Conservation (phyloP, 2,329 filamentous ascomycete genomes). For the Penicillium sp. region DNA sequence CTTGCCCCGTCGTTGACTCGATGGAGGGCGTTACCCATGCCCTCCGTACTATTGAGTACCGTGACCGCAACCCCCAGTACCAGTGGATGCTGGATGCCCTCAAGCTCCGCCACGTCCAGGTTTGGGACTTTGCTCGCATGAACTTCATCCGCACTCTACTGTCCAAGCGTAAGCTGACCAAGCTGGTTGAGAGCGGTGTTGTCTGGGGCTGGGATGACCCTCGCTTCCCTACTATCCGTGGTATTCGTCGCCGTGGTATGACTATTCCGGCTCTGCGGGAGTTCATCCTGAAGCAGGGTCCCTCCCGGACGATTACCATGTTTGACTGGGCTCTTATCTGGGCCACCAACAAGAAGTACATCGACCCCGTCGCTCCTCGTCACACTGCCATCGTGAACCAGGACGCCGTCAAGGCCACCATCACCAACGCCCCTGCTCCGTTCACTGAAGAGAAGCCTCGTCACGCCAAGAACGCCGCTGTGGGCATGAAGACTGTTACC, state of each 20-base stretch:
- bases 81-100: slow-evolving; percentile 54
- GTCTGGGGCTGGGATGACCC: slow-evolving; percentile 57
- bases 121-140: slow-evolving; percentile 57
- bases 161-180: slow-evolving; percentile 55
- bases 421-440: slow-evolving; percentile 66
- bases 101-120: slow-evolving; percentile 48
- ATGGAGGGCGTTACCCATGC: slow-evolving; percentile 67
- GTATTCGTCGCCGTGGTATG: slow-evolving; percentile 53
- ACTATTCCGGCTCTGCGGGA: slow-evolving; percentile 51
- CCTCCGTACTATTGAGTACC: slow-evolving; percentile 59
- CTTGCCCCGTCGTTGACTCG: slow-evolving; percentile 64
- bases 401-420: slow-evolving; percentile 68
- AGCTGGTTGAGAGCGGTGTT: slow-evolving; percentile 50
- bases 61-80: slow-evolving; percentile 55
- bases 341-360: slow-evolving; percentile 74
- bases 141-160: slow-evolving; percentile 55
- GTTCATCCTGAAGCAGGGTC: slow-evolving; percentile 54
- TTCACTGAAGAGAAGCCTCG: slow-evolving; percentile 76
- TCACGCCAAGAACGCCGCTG: slow-evolving; percentile 83
- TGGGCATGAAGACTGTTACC: slow-evolving; percentile 83
- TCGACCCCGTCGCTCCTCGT: slow-evolving; percentile 73
- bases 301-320: slow-evolving; percentile 51
- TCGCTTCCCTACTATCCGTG: slow-evolving; percentile 53
- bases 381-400: slow-evolving; percentile 73
- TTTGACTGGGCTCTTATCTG: slow-evolving; percentile 54